Base-by-base conservation (phyloP, 176 grass and related monocot genomes). In the Eragrostis nindensis region DNA sequence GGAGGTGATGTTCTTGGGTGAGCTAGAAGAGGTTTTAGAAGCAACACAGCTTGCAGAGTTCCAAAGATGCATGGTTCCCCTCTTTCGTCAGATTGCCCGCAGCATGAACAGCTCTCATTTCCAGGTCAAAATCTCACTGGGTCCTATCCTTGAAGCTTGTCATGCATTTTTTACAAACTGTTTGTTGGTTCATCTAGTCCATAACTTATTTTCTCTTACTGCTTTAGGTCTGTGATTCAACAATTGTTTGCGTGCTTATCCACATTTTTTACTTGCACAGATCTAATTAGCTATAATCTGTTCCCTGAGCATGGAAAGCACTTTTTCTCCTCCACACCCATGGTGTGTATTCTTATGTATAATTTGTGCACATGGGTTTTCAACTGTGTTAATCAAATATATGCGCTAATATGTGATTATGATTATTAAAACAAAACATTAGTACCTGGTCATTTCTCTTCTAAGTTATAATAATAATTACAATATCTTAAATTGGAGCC, bases 1-100 rank as follows among this genome's bases (percentile, higher is more conserved):
- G 85, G 95, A 98, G 80, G 95, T 98, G 70, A 92, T 98, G 95
- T 98, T 98, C 87, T 86, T 98, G 80, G 88, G 95, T 54, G 95
- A 98, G 83, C 88, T 98, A 66, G 95, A 98, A 83, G 95, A 98
- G 77, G 90, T 98, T 76, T 66, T 98, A 82, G 92, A 98, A 79
- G 90, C 95, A 70, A 94, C 95, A 66, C 95, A 98, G 62, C 72
- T 83, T 87, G 87, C 92, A 21, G 95, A 98, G 74, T 98, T 98
- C 75, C 95, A 94, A 74, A 83, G 92, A 75, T 98, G 95, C 80
- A 92, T 90, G 83, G 88, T 98, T 54, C 92, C 88, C 8, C 88
- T 98, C 56, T 98, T 91, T 83, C 78, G 78, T 66, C 87, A 90
- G 86, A 85, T 98, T 85, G 83, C 86, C 7, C 47, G 75, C 43